Evolutionary conservation across 73 alveolate species (phyloP), one percentile per base, ranked within the genome.

Genomic region (Uronychia setigera): DNA sequence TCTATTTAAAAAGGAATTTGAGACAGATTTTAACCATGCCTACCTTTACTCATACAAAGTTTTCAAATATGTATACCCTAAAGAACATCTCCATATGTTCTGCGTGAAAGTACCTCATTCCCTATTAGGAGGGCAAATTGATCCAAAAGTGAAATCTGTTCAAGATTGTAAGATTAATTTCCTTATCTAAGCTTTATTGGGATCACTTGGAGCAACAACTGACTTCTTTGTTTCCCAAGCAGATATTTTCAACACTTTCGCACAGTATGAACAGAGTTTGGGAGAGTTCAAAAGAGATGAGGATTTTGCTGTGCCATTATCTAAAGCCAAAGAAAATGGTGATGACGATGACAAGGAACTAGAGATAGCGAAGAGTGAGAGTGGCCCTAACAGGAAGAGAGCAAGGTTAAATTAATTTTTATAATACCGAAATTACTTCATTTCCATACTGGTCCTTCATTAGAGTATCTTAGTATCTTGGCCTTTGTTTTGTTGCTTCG

Each of bases 321-420:
- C 67, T 46, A 46, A 5, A 19, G 67, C n/a, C n/a, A n/a, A n/a
- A n/a, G n/a, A n/a, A n/a, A n/a, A 46, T 11, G 5, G 19, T 5
- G 67, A 46, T 46, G 67, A 46, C n/a, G 67, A 46, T 5, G 67
- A 46, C 5, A 46, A 46, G 19, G 19, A 19, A 19, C 67, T 46
- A 19, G 19, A 46, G 67, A 19, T 11, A 46, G 67, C 67, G 19
- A 19, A 5, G n/a, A 11, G 67, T 46, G 67, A 46, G 67, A 46
- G 67, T 46, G 67, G 67, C n/a, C 19, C 67, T 46, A 46, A n/a
- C n/a, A n/a, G 67, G 67, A 46, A 46, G 67, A 46, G 67, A 46
- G 67, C 67, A 46, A 46, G 67, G 67, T 11, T 11, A 46, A 11
- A 19, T 46, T 46, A 46, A 46, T 46, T 46, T 46, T n/a, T n/a